Evolutionary conservation across 148 eudicot genomes (phyloP), one percentile per base, ranked within the genome.

Genomic region (Vaccinium myrtillus): DNA sequence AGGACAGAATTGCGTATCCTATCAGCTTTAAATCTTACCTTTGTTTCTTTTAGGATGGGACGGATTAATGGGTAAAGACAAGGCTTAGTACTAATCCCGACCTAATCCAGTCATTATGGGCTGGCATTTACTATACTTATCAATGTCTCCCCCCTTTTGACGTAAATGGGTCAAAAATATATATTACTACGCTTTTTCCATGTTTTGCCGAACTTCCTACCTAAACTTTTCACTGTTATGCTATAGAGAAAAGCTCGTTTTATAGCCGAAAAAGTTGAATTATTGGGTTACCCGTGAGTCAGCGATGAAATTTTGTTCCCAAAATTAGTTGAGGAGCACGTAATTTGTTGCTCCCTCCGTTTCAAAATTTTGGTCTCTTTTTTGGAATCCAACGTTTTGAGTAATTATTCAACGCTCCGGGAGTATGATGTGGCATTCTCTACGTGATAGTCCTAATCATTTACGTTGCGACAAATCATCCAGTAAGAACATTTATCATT

Each of bases 31-130:
- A 27, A 69, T 69, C 36, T 69, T 69, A 43, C 0, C 18, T 77
- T 58, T 32, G 25, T 43, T 43, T 10, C n/a, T 50, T n/a, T 77
- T 13, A 50, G 13, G 9, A 53, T 21, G 32, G 23, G 23, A 48
- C 3, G 19, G 11, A 58, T 43, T 14, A 6, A 2, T 59, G 82
- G 9, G 56, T 43, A 21, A 39, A 25, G 50, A 32, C 48, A 19
- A 65, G 67, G 58, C 56, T 63, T 81, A 81, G 39, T 25, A 65
- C 56, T 81, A 65, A 65, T 81, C 59, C 73, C 50, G 27, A 21
- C 59, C 61, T 23, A 51, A 69, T 48, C 48, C 77, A 50, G 69
- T 82, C 84, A 82, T 49, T 70, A 25, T 82, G 75, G 43, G 23
- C 39, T 81, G 83, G 19, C 75, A 69, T 81, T 81, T 25, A 25